Conservation (phyloP, 2,329 filamentous ascomycete species). For the Scolecobasidium constrictum region DNA sequence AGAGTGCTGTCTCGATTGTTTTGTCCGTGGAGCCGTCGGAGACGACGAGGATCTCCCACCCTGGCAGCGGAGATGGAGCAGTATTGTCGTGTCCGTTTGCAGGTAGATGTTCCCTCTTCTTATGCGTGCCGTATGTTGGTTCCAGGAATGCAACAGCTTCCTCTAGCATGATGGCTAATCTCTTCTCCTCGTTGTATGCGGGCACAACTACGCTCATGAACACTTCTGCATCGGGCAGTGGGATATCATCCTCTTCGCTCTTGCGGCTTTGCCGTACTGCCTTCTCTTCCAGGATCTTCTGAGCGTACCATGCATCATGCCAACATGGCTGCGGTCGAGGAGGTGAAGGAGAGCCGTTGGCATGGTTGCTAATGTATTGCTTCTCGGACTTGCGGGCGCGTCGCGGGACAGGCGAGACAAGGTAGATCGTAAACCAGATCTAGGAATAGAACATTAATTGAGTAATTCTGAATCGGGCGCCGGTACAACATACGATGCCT, state of each 20-base stretch:
- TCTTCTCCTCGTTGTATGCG: conserved; percentile 86
- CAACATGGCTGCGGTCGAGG: conserved; percentile 65
- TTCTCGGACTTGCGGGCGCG: conserved; percentile 67
- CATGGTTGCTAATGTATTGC: conserved; percentile 65
- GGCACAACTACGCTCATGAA: conserved; percentile 87
- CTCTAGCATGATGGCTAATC: conserved; percentile 73
- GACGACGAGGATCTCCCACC: conserved; percentile 89
- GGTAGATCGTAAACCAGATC: conserved; percentile 2
- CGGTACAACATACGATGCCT: no score
- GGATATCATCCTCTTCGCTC: conserved; percentile 33
- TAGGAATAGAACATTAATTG: background rate
- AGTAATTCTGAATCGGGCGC: no score
- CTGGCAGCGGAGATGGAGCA: conserved; percentile 22
- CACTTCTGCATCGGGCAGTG: conserved; percentile 66
- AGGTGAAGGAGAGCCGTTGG: conserved; percentile 47
- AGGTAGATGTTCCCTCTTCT: conserved; percentile 14
- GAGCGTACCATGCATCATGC: conserved; percentile 64
- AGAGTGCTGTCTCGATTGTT: conserved; percentile 69
- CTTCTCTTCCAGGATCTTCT: conserved; percentile 34
- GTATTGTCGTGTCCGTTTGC: background rate
- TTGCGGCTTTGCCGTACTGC: conserved; percentile 8
- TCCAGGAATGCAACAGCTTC: conserved; percentile 86
- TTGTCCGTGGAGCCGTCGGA: conserved; percentile 80
- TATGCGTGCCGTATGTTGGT: conserved; percentile 51
- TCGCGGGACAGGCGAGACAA: conserved; percentile 45